phyloP scores from a whole-genome alignment of 257 asterid species.

The Pogostemon cablin region DNA sequence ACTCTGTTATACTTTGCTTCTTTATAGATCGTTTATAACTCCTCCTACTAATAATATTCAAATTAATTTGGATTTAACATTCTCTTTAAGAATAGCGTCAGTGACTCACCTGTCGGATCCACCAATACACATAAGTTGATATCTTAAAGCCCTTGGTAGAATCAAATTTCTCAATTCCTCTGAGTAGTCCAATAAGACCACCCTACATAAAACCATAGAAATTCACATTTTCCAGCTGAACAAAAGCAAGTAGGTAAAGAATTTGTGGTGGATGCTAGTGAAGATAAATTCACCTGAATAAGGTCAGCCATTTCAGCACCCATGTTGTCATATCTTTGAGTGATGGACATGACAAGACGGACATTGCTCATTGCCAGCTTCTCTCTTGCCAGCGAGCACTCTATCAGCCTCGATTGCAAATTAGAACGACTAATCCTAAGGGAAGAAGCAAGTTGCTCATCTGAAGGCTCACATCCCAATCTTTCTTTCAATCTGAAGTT shows the following conservation, averaged over 20 bases:
- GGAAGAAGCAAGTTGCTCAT: constrained; percentile 87
- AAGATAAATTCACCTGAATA: constrained; percentile 64
- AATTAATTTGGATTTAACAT: not conserved
- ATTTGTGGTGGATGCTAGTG: constrained; percentile 7
- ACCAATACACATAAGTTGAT: constrained; percentile 97
- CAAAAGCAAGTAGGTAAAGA: not conserved
- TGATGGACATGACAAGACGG: constrained; percentile 96
- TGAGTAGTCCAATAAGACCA: constrained; percentile 86
- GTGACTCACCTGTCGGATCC: constrained; percentile 86
- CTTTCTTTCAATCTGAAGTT: constrained; percentile 66
- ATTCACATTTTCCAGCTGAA: constrained; percentile 13
- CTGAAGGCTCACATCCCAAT: constrained; percentile 90
- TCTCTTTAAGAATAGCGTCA: not conserved
- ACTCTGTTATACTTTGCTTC: no score
- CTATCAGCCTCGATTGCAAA: constrained; percentile 61
- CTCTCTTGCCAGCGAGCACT: constrained; percentile 88
- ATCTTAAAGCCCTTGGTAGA: constrained; percentile 93
- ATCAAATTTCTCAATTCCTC: constrained; percentile 96
- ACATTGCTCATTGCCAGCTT: constrained; percentile 95
- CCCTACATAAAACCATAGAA: constrained; percentile 54
- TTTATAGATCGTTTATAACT: no score
- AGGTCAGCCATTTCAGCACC: constrained; percentile 97
- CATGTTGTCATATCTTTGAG: constrained; percentile 90
- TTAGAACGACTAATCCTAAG: constrained; percentile 62
- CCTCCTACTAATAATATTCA: no score